These are phyloP conservation scores for Lathyrus sativus DNA, from an alignment of 306 rosid species.

Conservation along the genomic window DNA sequence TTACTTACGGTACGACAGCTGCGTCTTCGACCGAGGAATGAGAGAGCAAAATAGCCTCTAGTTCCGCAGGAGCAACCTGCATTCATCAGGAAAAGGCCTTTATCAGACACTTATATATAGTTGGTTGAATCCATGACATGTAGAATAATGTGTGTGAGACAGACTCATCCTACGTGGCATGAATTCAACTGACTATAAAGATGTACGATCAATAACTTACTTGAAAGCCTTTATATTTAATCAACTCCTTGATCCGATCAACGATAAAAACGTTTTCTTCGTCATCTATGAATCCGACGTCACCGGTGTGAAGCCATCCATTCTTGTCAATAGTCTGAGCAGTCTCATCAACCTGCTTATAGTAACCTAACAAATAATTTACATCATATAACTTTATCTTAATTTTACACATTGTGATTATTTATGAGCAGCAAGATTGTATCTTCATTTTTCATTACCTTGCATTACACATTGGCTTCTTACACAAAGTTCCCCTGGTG, in stretches of 20 bases:
- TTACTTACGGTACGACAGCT: slow-evolving; percentile 88
- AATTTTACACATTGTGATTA: neutral
- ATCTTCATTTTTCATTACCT: slow-evolving; percentile 48
- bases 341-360: slow-evolving; percentile 75
- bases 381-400: neutral
- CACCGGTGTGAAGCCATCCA: slow-evolving; percentile 96
- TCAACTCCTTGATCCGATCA: slow-evolving; percentile 57
- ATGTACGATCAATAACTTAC: slow-evolving; percentile 35
- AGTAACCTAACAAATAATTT: slow-evolving; percentile 63
- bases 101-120: too few species aligned
- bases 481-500: slow-evolving; percentile 82
- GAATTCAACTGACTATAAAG: too few species aligned
- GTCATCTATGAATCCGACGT: slow-evolving; percentile 77
- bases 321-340: slow-evolving; percentile 66
- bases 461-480: slow-evolving; percentile 90
- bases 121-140: too few species aligned
- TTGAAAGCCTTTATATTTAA: slow-evolving; percentile 57
- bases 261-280: slow-evolving; percentile 73
- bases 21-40: slow-evolving; percentile 87
- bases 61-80: slow-evolving; percentile 95
- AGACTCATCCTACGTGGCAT: too few species aligned
- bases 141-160: too few species aligned
- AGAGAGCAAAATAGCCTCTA: slow-evolving; percentile 80
- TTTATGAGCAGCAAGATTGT: slow-evolving; percentile 10
- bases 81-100: slow-evolving; percentile 13